Conservation (phyloP, 441 rosid genomes). For the Sinapis alba region DNA sequence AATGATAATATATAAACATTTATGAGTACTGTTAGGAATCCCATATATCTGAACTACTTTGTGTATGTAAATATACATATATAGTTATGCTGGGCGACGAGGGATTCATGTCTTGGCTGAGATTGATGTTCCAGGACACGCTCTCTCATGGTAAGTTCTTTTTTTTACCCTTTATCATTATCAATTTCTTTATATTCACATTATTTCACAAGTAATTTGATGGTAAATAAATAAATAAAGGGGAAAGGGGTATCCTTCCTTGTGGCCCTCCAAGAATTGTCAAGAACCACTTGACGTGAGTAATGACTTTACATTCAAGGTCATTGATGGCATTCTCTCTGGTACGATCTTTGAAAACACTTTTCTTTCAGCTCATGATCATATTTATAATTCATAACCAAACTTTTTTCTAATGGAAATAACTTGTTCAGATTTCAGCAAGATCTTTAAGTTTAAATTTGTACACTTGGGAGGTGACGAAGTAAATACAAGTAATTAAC, state of each 20-base stretch:
- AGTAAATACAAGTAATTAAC: constrained; percentile 70
- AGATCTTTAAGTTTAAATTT: constrained; percentile 71
- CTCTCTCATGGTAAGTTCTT: constrained; percentile 58
- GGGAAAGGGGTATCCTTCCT: constrained; percentile 72
- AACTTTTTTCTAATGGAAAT: neutral
- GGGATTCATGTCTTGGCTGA: constrained; percentile 76
- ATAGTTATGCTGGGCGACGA: constrained; percentile 61
- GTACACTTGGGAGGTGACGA: constrained; percentile 87
- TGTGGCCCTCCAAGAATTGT: constrained; percentile 81
- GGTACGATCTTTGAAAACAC: constrained; percentile 37
- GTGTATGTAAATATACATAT: constrained; percentile 18
- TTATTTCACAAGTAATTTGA: neutral
- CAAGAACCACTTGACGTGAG: constrained; percentile 79
- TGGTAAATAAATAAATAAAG: constrained; percentile 19
- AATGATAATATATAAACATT: constrained; percentile 28
- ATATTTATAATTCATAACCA: neutral
- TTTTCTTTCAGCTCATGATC: neutral
- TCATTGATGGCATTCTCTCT: constrained; percentile 78
- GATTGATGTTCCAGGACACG: constrained; percentile 82
- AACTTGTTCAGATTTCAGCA: constrained; percentile 66
- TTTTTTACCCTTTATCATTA: neutral
- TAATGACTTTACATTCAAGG: constrained; percentile 63
- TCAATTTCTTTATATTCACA: neutral
- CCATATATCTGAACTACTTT: neutral
- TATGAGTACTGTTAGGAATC: neutral